Conservation (phyloP, 2,329 filamentous ascomycete species). For the Nigrospora sphaerica region DNA sequence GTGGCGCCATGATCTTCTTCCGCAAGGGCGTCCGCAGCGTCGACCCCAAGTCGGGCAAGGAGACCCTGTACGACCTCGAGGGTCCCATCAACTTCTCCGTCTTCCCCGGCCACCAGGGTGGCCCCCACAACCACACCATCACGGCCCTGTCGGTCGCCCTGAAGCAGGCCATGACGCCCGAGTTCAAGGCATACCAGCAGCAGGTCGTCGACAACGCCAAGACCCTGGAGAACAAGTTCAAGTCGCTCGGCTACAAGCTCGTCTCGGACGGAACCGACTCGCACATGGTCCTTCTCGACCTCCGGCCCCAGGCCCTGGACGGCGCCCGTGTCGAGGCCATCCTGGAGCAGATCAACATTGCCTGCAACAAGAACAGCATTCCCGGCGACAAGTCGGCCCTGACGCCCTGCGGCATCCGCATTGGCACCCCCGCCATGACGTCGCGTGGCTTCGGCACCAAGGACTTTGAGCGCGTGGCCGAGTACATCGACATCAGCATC, state of each 20-base stretch:
- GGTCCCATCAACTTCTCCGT: conserved; percentile 97
- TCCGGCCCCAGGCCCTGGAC: conserved; percentile 80
- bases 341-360: conserved; percentile 96
- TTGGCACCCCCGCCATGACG: conserved; percentile 96
- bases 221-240: conserved; percentile 77
- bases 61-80: conserved; percentile 88
- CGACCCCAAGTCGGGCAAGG: conserved; percentile 85
- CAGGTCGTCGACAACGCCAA: conserved; percentile 91
- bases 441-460: conserved; percentile 86
- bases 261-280: conserved; percentile 95
- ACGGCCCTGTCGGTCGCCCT: conserved; percentile 91
- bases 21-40: conserved; percentile 90
- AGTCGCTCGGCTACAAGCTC: conserved; percentile 85
- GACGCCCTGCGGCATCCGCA: conserved; percentile 88
- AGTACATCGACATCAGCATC: conserved; percentile 84
- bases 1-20: conserved; percentile 99
- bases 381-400: conserved; percentile 96
- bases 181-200: conserved; percentile 92
- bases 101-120: conserved; percentile 97
- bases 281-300: conserved; percentile 92
- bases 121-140: conserved; percentile 99
- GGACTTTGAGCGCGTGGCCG: conserved; percentile 85
- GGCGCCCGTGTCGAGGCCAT: conserved; percentile 94
- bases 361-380: conserved; percentile 99
- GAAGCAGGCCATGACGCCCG: conserved; percentile 82